Base-by-base conservation (phyloP, 345 rosid genomes). In the Arabidopsis arenosa region DNA sequence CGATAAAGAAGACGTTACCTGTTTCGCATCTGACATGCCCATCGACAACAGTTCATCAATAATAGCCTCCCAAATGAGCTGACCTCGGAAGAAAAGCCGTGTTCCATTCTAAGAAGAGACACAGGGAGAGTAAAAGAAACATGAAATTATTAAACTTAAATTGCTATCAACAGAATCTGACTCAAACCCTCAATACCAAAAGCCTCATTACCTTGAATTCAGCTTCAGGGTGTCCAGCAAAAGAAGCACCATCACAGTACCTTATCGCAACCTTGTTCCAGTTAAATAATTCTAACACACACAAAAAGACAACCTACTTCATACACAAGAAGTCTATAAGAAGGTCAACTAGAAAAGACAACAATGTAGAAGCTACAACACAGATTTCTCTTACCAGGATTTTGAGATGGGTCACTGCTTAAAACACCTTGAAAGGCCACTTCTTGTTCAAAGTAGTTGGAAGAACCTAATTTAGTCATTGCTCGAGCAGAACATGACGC, bases 241-340 rank as follows among this genome's bases (percentile, higher is more conserved):
- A 86, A 49, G 98, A 94, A 35, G 93, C 97, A 64, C 98, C 98
- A 75, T 94, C 96, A 84, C 97, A 90, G 71, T 90, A 94, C 41
- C 97, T 89, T 72, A 94, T 68, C 81, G 79, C 81, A 49, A 90
- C 96, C 74, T 70, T 92, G 68, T 94, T 94, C 98, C 97, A 94
- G 80, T 83, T 84, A 68, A 79, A 92, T 76, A 94, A 94, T 65
- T 88, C 98, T 94, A 80, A 36, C 30, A 66, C 23, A 21, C 23
- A 21, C 1, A 44, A 23, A 53, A 66, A 30, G 28, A 48, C 51
- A 0, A 52, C n/a, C 39, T 12, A 36, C 2, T 7, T 63, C 52
- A 57, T 21, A 5, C 4, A 62, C 2, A 61, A 44, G 39, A 7
- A 52, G 0, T 9, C 15, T 23, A 33, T 8, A 48, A 32, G 30